phyloP scores from a whole-genome alignment of 495 filamentous ascomycete species.

The Astrothelium subdiscretum region DNA sequence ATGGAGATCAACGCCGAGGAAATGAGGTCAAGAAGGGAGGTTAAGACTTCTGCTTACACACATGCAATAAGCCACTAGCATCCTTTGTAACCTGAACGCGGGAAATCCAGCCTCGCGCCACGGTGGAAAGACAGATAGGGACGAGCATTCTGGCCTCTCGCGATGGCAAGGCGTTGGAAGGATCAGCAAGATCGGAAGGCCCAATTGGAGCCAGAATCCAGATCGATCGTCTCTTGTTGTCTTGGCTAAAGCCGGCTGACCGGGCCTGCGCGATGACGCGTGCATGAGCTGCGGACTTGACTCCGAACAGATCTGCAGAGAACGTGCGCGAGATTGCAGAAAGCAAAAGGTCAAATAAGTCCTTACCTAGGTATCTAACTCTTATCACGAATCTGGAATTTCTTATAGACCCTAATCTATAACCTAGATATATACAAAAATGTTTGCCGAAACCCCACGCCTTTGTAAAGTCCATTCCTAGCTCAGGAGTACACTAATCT shows the following conservation, averaged over 20 bases:
- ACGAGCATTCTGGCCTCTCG: not conserved
- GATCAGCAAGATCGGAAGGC: not conserved
- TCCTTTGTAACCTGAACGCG: not conserved
- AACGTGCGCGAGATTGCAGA: too few relatives aligned
- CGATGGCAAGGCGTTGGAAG: not conserved
- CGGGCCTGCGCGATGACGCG: not conserved
- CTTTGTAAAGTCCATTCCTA: slow-evolving; percentile 10
- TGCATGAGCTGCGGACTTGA: not conserved
- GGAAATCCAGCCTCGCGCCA: not conserved
- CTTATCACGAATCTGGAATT: too few relatives aligned
- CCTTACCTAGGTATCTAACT: too few relatives aligned
- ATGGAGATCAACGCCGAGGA: not conserved
- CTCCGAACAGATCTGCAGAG: not conserved
- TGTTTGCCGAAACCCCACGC: too few relatives aligned
- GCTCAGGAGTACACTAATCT: slow-evolving; percentile 68
- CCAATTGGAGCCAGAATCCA: not conserved
- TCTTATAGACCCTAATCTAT: too few relatives aligned
- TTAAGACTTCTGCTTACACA: not conserved
- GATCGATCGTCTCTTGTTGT: not conserved
- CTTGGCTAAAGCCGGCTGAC: not conserved
- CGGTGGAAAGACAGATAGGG: not conserved
- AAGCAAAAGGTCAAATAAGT: too few relatives aligned
- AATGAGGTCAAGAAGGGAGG: not conserved
- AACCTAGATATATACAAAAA: too few relatives aligned
- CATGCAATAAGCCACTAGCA: not conserved